Percentiles rank a stretch among this genome's conserved stretches.
Evolutionary conservation across 768 basidiomycete species (phyloP).

Genomic region (Calocybe indica): DNA sequence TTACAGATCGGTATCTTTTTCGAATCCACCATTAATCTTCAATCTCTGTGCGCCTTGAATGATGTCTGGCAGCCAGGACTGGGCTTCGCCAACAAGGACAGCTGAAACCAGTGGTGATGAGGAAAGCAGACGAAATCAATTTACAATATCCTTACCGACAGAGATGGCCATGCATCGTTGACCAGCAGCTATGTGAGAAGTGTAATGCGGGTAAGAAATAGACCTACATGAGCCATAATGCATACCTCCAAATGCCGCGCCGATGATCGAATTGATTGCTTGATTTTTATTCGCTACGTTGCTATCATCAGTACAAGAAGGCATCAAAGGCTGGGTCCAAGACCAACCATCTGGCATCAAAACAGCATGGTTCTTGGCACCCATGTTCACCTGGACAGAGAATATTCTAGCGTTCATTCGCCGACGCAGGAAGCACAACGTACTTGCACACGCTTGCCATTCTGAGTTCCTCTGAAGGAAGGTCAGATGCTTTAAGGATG

Average conservation of each 20-base stretch:
- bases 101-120: constrained; percentile 26
- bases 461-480: constrained; percentile 59
- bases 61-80: constrained; percentile 82
- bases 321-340: background rate
- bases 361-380: constrained; percentile 96
- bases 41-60: constrained; percentile 75
- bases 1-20: constrained; percentile 76
- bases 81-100: constrained; percentile 77
- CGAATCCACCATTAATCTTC: constrained; percentile 88
- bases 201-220: constrained; percentile 1
- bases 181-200: constrained; percentile 64
- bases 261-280: constrained; percentile 85
- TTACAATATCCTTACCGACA: constrained; percentile 50
- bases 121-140: background rate
- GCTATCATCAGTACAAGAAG: background rate
- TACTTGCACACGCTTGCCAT: constrained; percentile 86
- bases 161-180: constrained; percentile 98
- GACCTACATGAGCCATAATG: constrained; percentile 2
- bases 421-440: constrained; percentile 2
- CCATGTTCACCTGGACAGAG: constrained; percentile 50
- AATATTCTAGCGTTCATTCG: background rate
- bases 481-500: constrained; percentile 3
- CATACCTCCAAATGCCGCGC: constrained; percentile 88
- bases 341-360: constrained; percentile 86
- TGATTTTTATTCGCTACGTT: constrained; percentile 82